Percentiles rank a stretch among this genome's conserved stretches.
These are phyloP conservation scores for Lactifluus rugatus DNA, from an alignment of 768 basidiomycete species.

Conservation along the genomic window DNA sequence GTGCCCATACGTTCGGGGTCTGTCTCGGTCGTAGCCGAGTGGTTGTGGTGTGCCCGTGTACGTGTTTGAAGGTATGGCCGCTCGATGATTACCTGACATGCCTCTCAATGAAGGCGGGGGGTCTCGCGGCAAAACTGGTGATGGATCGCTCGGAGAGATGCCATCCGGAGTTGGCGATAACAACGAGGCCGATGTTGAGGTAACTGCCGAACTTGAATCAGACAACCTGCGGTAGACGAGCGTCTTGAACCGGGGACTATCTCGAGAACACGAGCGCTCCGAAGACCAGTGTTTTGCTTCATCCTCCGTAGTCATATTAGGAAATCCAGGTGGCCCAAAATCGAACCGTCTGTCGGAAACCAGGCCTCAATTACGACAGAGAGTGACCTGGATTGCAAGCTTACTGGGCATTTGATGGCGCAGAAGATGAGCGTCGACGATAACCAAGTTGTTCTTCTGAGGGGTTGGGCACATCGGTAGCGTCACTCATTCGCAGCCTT, in stretches of 20 bases:
- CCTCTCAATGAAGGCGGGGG: background rate
- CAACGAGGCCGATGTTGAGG: slow-evolving; percentile 19
- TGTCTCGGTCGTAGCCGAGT: slow-evolving; percentile 5
- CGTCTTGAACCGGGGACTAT: background rate
- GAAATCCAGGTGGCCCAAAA: background rate
- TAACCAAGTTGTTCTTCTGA: slow-evolving; percentile 1
- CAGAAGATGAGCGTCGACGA: slow-evolving; percentile 10
- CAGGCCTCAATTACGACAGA: background rate
- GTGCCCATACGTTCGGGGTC: background rate
- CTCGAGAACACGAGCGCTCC: slow-evolving; percentile 11
- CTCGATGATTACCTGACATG: slow-evolving; percentile 5
- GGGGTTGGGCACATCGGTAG: background rate
- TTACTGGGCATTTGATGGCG: slow-evolving; percentile 10
- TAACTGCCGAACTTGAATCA: slow-evolving; percentile 13
- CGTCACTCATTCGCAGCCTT: slow-evolving; percentile 13
- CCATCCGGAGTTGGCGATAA: slow-evolving; percentile 13
- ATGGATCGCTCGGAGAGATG: slow-evolving; percentile 19
- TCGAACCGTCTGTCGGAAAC: background rate
- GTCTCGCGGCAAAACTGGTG: slow-evolving; percentile 14
- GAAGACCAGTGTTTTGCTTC: slow-evolving; percentile 11
- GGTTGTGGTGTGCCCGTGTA: slow-evolving; percentile 5
- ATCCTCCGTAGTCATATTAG: background rate
- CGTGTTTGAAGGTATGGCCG: background rate
- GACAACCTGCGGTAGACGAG: slow-evolving; percentile 9
- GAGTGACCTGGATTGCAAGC: background rate